phyloP scores from a whole-genome alignment of 75 land plant genomes.

The Picea sitchensis region DNA sequence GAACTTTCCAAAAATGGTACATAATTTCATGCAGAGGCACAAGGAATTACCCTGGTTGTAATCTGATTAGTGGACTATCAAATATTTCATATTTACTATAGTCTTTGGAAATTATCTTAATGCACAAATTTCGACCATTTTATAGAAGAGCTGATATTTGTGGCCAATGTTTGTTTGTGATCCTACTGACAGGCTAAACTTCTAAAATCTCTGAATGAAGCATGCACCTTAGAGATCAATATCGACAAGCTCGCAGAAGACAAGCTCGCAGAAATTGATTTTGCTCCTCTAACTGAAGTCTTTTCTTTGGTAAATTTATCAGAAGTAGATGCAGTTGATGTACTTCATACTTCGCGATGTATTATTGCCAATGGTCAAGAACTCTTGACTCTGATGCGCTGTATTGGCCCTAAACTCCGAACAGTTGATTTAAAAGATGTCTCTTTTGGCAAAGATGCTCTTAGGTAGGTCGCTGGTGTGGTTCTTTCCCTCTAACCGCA shows the following conservation, averaged over 20 bases:
- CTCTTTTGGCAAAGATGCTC: constrained; percentile 47
- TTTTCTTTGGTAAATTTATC: constrained; percentile 33
- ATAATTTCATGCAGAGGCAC: not conserved
- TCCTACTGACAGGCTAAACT: constrained; percentile 31
- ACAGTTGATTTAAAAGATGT: constrained; percentile 49
- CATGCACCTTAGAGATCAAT: constrained; percentile 33
- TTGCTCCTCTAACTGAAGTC: constrained; percentile 43
- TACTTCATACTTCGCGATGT: constrained; percentile 37
- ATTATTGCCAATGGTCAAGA: constrained; percentile 34
- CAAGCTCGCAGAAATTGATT: constrained; percentile 46
- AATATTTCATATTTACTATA: not conserved
- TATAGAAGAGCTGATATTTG: not conserved
- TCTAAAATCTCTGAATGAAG: constrained; percentile 26
- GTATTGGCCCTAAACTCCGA: constrained; percentile 46
- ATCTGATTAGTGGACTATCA: not conserved
- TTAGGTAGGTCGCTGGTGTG: constrained; percentile 43
- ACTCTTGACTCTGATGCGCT: constrained; percentile 44
- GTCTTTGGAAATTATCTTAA: not conserved
- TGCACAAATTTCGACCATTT: not conserved
- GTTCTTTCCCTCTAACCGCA: not conserved
- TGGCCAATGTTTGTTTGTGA: constrained; percentile 6
- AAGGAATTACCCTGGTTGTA: not conserved
- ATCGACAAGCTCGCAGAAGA: constrained; percentile 57
- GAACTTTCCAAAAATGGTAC: not conserved
- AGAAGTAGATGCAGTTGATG: constrained; percentile 71